Percentiles rank a stretch among this genome's conserved stretches.
Conservation (phyloP, 75 land plant species). For the Sequoia sempervirens region DNA sequence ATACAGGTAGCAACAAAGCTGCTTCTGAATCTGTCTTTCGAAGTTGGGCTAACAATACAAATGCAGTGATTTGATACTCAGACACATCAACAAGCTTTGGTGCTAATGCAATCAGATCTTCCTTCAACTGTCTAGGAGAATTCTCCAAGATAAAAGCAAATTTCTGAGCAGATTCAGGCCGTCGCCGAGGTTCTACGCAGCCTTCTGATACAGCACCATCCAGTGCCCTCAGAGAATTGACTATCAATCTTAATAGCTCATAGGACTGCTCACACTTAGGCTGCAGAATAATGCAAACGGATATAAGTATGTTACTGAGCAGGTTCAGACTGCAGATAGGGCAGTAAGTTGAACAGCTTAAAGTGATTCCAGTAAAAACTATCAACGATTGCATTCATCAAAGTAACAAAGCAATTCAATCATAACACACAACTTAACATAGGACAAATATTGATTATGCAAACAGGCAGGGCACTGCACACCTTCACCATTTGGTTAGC, state of each 20-base stretch:
- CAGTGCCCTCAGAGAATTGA: conserved; percentile 43
- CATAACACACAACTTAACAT: neutral
- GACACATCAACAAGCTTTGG: conserved; percentile 47
- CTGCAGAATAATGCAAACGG: conserved; percentile 9
- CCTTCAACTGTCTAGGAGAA: conserved; percentile 45
- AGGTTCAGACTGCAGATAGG: neutral
- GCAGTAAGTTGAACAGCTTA: neutral
- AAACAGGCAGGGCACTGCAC: neutral
- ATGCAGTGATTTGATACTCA: conserved; percentile 36
- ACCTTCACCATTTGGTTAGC: neutral
- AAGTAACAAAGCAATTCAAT: neutral
- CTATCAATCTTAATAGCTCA: conserved; percentile 43
- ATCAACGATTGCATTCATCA: neutral
- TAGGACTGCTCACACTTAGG: conserved; percentile 54
- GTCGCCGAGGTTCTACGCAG: conserved; percentile 38
- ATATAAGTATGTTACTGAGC: neutral
- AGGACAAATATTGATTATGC: neutral
- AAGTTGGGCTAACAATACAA: conserved; percentile 26
- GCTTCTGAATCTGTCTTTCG: conserved; percentile 31
- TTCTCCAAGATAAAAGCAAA: conserved; percentile 37
- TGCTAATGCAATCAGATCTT: conserved; percentile 37
- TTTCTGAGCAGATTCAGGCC: conserved; percentile 46
- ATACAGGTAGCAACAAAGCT: conserved; percentile 18
- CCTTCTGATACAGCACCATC: conserved; percentile 55
- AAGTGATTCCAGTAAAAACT: neutral